Conservation (phyloP, 345 rosid species). For the Sapria himalayana region DNA sequence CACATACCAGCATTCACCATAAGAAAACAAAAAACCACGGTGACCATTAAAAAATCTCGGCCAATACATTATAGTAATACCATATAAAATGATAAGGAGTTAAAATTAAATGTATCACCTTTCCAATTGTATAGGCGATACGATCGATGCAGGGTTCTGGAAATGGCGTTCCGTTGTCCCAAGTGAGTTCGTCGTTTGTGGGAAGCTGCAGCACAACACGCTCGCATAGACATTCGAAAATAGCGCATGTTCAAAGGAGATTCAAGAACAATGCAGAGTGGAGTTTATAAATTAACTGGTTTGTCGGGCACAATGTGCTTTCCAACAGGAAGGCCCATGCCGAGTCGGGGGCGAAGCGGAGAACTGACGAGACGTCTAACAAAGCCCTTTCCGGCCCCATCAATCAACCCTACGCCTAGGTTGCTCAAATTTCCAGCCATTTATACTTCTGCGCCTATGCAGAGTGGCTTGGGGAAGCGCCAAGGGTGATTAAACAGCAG, state of each 20-base stretch:
- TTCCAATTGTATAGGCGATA: constrained; percentile 90
- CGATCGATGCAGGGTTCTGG: constrained; percentile 98
- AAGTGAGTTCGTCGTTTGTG: constrained; percentile 72
- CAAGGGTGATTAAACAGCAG: too few species aligned
- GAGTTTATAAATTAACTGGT: constrained; percentile 29
- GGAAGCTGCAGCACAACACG: constrained; percentile 29
- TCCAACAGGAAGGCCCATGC: constrained; percentile 93
- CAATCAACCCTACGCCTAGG: constrained; percentile 57
- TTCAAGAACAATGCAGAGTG: too few species aligned
- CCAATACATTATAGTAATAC: not conserved
- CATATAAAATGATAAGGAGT: not conserved
- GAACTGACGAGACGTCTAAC: constrained; percentile 51
- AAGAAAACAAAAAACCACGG: too few species aligned
- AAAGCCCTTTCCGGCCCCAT: constrained; percentile 79
- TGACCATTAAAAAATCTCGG: too few species aligned
- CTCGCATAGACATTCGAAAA: too few species aligned
- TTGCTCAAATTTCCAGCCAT: constrained; percentile 78
- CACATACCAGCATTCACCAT: too few species aligned
- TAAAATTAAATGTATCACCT: constrained; percentile 21
- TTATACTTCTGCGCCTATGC: constrained; percentile 4
- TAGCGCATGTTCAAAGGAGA: too few species aligned
- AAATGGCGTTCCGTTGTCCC: constrained; percentile 87
- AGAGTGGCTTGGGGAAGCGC: too few species aligned
- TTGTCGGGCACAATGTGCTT: constrained; percentile 90
- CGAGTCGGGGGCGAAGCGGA: constrained; percentile 71